phyloP scores from a whole-genome alignment of 1,284 basidiomycete genomes.

The Pulchroboletus neoregius region DNA sequence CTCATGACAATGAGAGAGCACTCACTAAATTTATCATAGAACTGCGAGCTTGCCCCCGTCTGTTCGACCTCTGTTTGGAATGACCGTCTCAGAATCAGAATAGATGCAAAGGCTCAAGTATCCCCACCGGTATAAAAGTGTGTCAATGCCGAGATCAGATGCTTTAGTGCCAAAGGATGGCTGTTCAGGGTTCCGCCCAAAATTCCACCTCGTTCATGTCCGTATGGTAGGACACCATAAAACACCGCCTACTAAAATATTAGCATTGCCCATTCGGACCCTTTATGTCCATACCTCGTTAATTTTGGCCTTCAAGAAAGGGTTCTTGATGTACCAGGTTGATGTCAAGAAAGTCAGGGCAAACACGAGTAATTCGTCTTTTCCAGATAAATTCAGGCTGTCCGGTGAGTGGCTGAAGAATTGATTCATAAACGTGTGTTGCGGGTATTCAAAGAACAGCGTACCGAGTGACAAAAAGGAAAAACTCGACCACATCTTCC shows the following conservation, averaged over 20 bases:
- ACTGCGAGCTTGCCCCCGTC: constrained; percentile 96
- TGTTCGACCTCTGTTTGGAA: constrained; percentile 81
- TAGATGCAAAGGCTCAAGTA: neutral
- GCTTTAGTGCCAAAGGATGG: constrained; percentile 80
- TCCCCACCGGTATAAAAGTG: constrained; percentile 87
- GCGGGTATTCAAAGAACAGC: constrained; percentile 19
- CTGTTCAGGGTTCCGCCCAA: constrained; percentile 82
- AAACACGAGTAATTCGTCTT: constrained; percentile 88
- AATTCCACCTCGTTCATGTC: constrained; percentile 73
- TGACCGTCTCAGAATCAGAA: constrained; percentile 2
- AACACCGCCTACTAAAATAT: constrained; percentile 66
- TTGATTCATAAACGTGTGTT: constrained; percentile 11
- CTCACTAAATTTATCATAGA: constrained; percentile 97
- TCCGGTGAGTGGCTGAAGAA: constrained; percentile 66
- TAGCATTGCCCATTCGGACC: neutral
- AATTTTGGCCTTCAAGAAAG: constrained; percentile 97
- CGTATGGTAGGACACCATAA: constrained; percentile 76
- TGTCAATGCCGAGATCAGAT: constrained; percentile 90
- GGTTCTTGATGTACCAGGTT: constrained; percentile 97
- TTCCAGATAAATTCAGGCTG: constrained; percentile 77
- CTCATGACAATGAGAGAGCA: constrained; percentile 21
- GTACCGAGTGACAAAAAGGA: constrained; percentile 79
- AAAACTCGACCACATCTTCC: constrained; percentile 92
- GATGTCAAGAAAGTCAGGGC: constrained; percentile 90
- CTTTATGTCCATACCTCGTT: constrained; percentile 65